Base-by-base conservation (phyloP, 305 asterid genomes). In the Solanum hybrid region DNA sequence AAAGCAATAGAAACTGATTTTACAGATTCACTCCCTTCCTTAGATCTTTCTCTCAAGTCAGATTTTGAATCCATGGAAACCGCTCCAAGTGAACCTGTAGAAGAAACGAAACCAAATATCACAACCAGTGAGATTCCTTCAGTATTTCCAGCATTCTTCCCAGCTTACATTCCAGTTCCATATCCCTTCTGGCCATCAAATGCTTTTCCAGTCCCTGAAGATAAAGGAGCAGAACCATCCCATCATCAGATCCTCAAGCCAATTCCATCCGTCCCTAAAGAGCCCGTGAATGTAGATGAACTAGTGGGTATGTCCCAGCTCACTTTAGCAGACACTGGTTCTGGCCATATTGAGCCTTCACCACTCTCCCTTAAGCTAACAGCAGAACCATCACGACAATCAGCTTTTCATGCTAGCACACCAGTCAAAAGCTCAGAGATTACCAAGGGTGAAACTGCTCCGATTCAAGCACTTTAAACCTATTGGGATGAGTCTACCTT, bases 31-130 rank as follows among this genome's bases (percentile, higher is more conserved):
- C 71, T 74, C 73, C 96, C 96, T 61, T 95, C 94, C 83, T 87
- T 96, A 22, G 95, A 95, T 91, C 97, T 96, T 69, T 95, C 97
- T 81, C 95, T 96, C 86, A 94, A 94, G 86, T 93, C 94, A n/a
- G 90, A 90, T 73, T 83, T 46, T 86, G 94, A 91, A 61, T 91
- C 92, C 28, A 91, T 93, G 94, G 93, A 90, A 89, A 78, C 88
- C 5, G 51, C 89, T 5, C 92, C 91, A 7, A 88, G 86, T 76
- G 91, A 91, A 90, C 35, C 90, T 40, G 92, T 86, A 8, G 90
- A 93, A 89, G 92, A 89, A 86, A 86, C 61, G 16, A 81, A 90
- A 89, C 93, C 89, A 89, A 78, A 71, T 35, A 33, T 29, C 22
- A 33, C 89, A 64, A 74, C 87, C 78, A 57, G 28, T 6, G 90